These are phyloP conservation scores for Diutina scorzettiae DNA, from an alignment of 1,139 yeast genomes.

Conservation along the genomic window DNA sequence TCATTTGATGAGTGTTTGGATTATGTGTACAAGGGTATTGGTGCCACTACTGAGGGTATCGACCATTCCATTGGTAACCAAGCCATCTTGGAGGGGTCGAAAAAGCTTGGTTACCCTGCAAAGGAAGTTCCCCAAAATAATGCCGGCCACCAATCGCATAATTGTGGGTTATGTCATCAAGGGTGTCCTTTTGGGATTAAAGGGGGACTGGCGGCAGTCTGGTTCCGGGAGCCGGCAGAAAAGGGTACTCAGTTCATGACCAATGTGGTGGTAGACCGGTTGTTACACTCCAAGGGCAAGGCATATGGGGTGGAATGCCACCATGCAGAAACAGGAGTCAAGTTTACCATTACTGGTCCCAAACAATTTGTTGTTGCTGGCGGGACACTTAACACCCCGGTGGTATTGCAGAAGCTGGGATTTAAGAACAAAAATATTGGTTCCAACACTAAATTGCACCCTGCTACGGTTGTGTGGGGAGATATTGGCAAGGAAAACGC, in stretches of 20 bases:
- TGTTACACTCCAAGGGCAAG: conserved; percentile 28
- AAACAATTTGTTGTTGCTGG: conserved; percentile 35
- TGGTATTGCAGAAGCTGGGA: conserved; percentile 37
- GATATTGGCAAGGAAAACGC: conserved; percentile 29
- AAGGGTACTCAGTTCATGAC: conserved; percentile 39
- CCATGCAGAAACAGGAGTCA: conserved; percentile 18
- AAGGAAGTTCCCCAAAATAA: conserved; percentile 36
- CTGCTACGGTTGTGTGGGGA: conserved; percentile 20
- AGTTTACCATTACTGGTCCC: conserved; percentile 32
- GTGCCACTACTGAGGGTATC: conserved; percentile 26
- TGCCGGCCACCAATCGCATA: conserved; percentile 34
- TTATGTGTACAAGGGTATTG: conserved; percentile 41
- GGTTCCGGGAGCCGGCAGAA: conserved; percentile 42
- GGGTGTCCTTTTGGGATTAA: conserved; percentile 48
- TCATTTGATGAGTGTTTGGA: conserved; percentile 35
- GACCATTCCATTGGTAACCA: conserved; percentile 39
- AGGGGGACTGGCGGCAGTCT: conserved; percentile 40
- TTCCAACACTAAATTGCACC: conserved; percentile 41
- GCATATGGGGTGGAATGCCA: conserved; percentile 34
- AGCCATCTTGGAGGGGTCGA: conserved; percentile 33
- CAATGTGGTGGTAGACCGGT: conserved; percentile 29
- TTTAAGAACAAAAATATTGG: conserved; percentile 46
- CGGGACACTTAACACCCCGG: conserved; percentile 44
- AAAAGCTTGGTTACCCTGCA: conserved; percentile 34
- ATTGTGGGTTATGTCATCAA: conserved; percentile 39